phyloP scores from a whole-genome alignment of 768 basidiomycete species.

The Pholiota microspora region DNA sequence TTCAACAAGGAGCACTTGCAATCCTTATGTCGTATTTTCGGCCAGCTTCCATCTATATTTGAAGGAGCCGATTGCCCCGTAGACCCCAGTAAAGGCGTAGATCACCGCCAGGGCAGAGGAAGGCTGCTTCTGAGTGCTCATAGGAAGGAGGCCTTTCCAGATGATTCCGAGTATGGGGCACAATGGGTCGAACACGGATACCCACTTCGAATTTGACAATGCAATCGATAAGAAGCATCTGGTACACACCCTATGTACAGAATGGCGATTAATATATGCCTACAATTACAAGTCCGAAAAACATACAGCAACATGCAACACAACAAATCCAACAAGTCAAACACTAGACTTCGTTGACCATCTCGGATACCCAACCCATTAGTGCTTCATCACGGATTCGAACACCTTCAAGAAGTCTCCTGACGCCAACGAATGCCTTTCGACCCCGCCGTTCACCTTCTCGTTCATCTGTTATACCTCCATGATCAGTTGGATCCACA shows the following conservation, averaged over 20 bases:
- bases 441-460: slow-evolving; percentile 74
- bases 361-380: slow-evolving; percentile 43
- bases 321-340: too few species aligned
- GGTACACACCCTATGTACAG: neutral
- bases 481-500: slow-evolving; percentile 42
- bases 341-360: slow-evolving; percentile 27
- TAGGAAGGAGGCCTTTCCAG: slow-evolving; percentile 39
- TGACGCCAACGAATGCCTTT: slow-evolving; percentile 63
- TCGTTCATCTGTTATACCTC: slow-evolving; percentile 47
- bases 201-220: too few species aligned
- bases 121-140: slow-evolving; percentile 28
- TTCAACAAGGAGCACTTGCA: neutral
- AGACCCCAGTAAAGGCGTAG: neutral
- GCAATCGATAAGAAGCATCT: too few species aligned
- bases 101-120: neutral
- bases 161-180: slow-evolving; percentile 39
- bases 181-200: slow-evolving; percentile 29
- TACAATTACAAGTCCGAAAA: too few species aligned
- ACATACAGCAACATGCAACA: too few species aligned
- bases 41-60: slow-evolving; percentile 1
- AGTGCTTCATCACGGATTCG: slow-evolving; percentile 59
- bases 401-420: slow-evolving; percentile 62
- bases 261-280: neutral
- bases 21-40: neutral
- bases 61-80: slow-evolving; percentile 5